A percentile compares a stretch with the other conserved stretches of the same genome.
Evolutionary conservation across 768 basidiomycete species (phyloP).

Genomic region (Suillus weaverae): DNA sequence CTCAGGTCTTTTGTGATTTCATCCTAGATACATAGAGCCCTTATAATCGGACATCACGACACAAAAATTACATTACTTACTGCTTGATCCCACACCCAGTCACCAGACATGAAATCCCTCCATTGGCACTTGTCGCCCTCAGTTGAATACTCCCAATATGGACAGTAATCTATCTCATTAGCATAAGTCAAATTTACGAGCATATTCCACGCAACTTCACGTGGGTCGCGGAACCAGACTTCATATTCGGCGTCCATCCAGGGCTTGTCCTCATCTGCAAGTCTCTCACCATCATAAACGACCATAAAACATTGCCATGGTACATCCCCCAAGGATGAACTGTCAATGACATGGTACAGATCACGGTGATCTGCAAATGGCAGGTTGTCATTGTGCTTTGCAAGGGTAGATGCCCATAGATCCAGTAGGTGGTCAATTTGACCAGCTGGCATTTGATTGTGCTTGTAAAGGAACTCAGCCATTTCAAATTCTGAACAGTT

Average conservation of each 20-base stretch:
- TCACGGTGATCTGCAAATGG: neutral
- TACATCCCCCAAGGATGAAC: neutral
- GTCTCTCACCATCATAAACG: neutral
- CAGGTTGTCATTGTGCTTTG: neutral
- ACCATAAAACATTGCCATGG: neutral
- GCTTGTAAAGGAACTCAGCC: neutral
- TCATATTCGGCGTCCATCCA: neutral
- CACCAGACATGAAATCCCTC: neutral
- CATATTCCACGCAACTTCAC: neutral
- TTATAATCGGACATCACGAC: neutral
- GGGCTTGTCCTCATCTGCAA: neutral
- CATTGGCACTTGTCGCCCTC: neutral
- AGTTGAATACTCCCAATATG: neutral
- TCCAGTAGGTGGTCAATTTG: neutral
- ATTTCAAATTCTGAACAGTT: neutral
- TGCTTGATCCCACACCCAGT: neutral
- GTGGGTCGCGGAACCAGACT: neutral
- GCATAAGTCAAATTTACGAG: neutral
- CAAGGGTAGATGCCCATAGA: neutral
- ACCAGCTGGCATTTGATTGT: neutral
- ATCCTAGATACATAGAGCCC: conserved; percentile 17
- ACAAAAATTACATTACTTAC: neutral
- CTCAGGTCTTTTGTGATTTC: conserved; percentile 19
- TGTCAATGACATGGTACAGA: neutral
- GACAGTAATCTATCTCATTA: neutral